Evolutionary conservation across 495 filamentous ascomycete genomes (phyloP), one percentile per base, ranked within the genome.

Genomic region (Diplogelasinospora grovesii): DNA sequence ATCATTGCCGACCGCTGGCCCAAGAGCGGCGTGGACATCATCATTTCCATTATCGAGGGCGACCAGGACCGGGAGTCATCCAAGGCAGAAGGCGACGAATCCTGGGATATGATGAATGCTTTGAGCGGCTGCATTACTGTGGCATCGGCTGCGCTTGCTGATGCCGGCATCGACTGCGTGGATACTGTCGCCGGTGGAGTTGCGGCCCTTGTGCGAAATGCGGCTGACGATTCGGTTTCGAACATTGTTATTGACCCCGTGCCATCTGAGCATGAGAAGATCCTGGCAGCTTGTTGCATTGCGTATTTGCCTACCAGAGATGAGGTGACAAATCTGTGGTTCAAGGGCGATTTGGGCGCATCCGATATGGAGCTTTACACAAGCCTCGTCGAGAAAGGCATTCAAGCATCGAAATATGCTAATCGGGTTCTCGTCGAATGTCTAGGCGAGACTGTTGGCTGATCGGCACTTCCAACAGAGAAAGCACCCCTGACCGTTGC

Each of bases 141-240:
- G 44, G 88, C 92, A 23, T 88, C 87, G 42, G 93, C 92, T n/a
- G 92, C 93, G 5, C 81, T 98, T 62, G 82, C 82, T 1, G 93
- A 98, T 65, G 93, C 92, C 0, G 88, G 86, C 2, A 95, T 98
- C 47, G 92, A 98, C 54, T 96, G 89, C 60, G 77, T 96, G 22
- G 92, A 97, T 60, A 70, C 94, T 21, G 85, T 95, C 3, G 73
- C 83, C 10, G 92, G 90, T 4, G 92, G 92, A 16, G 83, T 96
- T 25, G 88, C 89, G 11, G 93, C 88, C 8, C 52, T 95, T 14
- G 84, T 89, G 15, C 52, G 62, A 30, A 57, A 65, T 27, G 50
- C 56, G 2, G 45, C 41, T 19, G 52, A 57, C 46, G 36, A 61
- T 28, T 50, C 51, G 5, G 48, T 45, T 21, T 69, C 74, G 3